phyloP scores from a whole-genome alignment of 768 basidiomycete species.

The Rhizopogon salebrosus region DNA sequence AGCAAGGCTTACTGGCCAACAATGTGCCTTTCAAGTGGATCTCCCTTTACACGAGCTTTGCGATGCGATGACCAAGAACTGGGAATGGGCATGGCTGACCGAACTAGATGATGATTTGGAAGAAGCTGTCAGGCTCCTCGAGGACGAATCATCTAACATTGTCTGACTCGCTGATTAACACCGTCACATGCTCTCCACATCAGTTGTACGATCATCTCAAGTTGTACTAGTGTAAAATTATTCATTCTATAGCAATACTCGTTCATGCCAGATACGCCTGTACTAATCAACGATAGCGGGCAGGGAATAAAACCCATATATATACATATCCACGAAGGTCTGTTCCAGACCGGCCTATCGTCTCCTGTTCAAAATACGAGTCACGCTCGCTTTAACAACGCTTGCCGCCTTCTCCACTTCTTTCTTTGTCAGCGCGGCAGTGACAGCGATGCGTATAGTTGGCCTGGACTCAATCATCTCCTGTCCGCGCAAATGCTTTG shows the following conservation, averaged over 20 bases:
- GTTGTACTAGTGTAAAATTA: background rate
- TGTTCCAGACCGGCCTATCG: constrained; percentile 25
- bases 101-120: constrained; percentile 16
- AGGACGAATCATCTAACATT: background rate
- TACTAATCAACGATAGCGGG: background rate
- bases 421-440: constrained; percentile 76
- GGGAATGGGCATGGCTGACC: constrained; percentile 47
- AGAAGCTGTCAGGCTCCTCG: constrained; percentile 14
- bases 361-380: constrained; percentile 66
- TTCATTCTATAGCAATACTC: background rate
- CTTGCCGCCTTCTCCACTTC: constrained; percentile 86
- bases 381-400: constrained; percentile 67
- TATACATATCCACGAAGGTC: constrained; percentile 22
- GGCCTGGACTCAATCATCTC: constrained; percentile 80
- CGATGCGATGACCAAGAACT: constrained; percentile 40
- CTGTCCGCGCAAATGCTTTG: constrained; percentile 77
- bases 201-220: background rate
- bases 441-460: constrained; percentile 80
- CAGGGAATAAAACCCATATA: constrained; percentile 18
- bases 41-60: constrained; percentile 35
- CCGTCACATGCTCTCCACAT: background rate
- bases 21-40: constrained; percentile 12
- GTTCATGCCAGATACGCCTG: background rate
- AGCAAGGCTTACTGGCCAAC: constrained; percentile 14
- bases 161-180: no score